Base-by-base conservation (phyloP, 768 basidiomycete species). In the Auriscalpium orientale region DNA sequence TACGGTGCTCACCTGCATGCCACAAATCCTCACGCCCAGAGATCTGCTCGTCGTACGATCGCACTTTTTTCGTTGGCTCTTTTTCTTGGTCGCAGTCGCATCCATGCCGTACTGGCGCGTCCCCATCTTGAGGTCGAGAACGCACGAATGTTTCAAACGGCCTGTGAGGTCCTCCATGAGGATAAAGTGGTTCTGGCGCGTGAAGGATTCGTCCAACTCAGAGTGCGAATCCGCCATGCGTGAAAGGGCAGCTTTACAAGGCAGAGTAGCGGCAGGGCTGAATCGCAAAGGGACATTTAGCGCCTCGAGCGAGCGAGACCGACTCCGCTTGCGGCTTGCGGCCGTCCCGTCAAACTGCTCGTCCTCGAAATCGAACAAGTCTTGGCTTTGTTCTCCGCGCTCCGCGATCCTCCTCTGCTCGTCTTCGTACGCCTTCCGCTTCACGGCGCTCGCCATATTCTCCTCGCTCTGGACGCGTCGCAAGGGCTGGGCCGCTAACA, bases 91-190 rank as follows among this genome's bases (percentile, higher is more conserved):
- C 1, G 85, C 73, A 9, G 87, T 89, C 22, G 97, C 97, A 63
- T 97, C 92, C 74, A 95, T 89, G 18, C 97, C 97, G 71, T 98
- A 98, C 73, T 99, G 97, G 36, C 97, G 79, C 34, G 95, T 98
- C n/a, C 97, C 97, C 97, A 98, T 98, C 77, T 99, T 99, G 64
- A 99, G 76, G 71, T 99, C 97, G 65, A 98, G 82, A 44, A 99
- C 95, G 66, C 97, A 99, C 9, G 97, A 91, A 50, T 80, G 82
- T 71, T 89, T 95, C 66, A 97, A 71, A 36, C 89, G 77, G 22
- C 97, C 97, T 2, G 97, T 99, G 49, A 99, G 75, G 66, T 99
- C 97, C 71, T 99, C 97, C 94, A 99, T 97, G 63, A 98, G 80
- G 64, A 99, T 97, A 67, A 98, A 99, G 68, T 98, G 89, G 66